Evolutionary conservation across 2,329 filamentous ascomycete genomes (phyloP), one percentile per base, ranked within the genome.

Genomic region (Epichloe coenophiala): DNA sequence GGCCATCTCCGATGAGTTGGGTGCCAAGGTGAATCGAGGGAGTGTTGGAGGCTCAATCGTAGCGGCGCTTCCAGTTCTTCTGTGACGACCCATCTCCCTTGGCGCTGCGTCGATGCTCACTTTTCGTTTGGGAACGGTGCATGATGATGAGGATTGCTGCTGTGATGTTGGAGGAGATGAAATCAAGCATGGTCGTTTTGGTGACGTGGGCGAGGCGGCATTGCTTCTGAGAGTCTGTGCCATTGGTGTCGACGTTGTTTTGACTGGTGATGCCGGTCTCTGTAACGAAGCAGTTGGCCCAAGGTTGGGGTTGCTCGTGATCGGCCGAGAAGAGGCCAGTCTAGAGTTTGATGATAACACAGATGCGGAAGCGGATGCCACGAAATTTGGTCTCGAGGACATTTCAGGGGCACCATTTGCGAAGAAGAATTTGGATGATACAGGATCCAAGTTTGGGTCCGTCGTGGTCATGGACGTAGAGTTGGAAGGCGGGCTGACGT

Each of bases 351-450:
- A 68, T 8, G 74, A 77, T 43, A 71, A 63, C 7, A 64, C 65
- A 2, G 77, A 78, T 33, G 66, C 67, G 0, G 75, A 68, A 41
- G 66, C 60, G 49, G 66, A 63, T 8, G 70, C 61, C 47, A 57
- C 62, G 65, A 61, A 56, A 37, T 62, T 59, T 0, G 68, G 58
- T 49, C 69, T 71, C 15, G 56, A 35, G 8, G 62, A 56, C 7
- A 73, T 53, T 51, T 81, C 75, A 2, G 77, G 76, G 13, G 70
- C 69, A 33, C 82, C 81, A 64, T 87, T 85, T 53, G 83, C 86
- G 63, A 88, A 85, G 64, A 89, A 81, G 70, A 90, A 88, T 62
- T 86, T 87, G 65, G 72, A 73, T 6, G 72, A 59, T n/a, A 63
- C 55, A 36, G 66, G 64, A 53, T 74, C 71, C 44, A 67, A 63